Evolutionary conservation across 768 basidiomycete genomes (phyloP).

Genomic region (Nidularia sp.): DNA sequence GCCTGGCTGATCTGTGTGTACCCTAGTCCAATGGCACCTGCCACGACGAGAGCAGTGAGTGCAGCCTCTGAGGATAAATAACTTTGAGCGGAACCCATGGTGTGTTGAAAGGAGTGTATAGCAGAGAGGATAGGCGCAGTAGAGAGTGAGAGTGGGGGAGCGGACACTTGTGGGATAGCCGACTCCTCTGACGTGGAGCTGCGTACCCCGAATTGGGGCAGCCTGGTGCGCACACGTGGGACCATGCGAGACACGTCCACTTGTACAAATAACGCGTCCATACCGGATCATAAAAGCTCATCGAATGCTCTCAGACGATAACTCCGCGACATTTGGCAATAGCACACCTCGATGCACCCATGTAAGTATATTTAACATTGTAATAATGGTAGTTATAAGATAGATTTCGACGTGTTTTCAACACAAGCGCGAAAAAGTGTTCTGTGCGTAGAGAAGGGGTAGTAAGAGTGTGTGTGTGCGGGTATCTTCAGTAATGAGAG

Average conservation of each 20-base stretch:
- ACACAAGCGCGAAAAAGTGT: no score
- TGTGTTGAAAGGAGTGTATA: slow-evolving; percentile 7
- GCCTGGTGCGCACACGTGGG: slow-evolving; percentile 10
- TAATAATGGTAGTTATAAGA: neutral
- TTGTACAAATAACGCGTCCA: slow-evolving; percentile 15
- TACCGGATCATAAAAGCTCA: no score
- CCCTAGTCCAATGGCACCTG: slow-evolving; percentile 35
- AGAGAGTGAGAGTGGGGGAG: slow-evolving; percentile 4
- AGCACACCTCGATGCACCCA: no score
- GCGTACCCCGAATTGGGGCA: neutral
- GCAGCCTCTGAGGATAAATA: slow-evolving; percentile 32
- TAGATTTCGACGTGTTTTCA: no score
- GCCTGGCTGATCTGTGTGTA: slow-evolving; percentile 23
- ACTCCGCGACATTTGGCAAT: no score
- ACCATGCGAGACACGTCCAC: slow-evolving; percentile 10
- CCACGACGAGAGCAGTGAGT: slow-evolving; percentile 31
- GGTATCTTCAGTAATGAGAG: neutral
- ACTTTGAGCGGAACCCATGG: slow-evolving; percentile 47
- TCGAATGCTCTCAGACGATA: no score
- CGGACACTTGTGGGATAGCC: neutral
- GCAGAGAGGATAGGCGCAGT: slow-evolving; percentile 4
- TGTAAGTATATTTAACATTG: neutral
- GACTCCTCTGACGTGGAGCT: slow-evolving; percentile 16
- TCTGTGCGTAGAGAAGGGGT: no score
- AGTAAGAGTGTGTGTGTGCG: neutral